Evolutionary conservation across 495 filamentous ascomycete species (phyloP).

Genomic region (Aspergillus conjunctus): DNA sequence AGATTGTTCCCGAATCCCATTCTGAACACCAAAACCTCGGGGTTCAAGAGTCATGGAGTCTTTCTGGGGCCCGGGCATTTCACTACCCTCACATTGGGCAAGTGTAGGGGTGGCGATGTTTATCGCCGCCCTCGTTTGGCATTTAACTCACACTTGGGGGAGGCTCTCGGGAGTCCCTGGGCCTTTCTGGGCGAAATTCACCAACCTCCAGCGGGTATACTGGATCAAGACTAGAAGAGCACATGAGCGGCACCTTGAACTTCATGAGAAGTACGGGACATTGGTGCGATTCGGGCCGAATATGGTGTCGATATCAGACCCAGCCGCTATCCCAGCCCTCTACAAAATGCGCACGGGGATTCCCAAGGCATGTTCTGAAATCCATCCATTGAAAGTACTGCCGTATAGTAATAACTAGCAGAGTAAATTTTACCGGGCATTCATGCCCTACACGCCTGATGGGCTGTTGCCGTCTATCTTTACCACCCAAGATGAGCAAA

Average conservation of each 20-base stretch:
- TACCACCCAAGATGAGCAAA: neutral
- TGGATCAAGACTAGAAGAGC: neutral
- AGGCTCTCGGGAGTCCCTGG: too few species aligned
- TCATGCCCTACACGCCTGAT: neutral
- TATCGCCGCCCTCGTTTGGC: too few species aligned
- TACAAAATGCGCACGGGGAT: neutral
- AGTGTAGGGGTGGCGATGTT: too few species aligned
- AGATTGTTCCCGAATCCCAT: too few species aligned
- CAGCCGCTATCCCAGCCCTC: neutral
- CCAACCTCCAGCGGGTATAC: neutral
- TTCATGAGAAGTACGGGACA: neutral
- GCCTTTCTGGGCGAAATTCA: slow-evolving; percentile 5
- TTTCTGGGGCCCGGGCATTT: too few species aligned
- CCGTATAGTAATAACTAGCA: neutral
- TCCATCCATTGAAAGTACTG: neutral
- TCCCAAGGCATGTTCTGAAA: neutral
- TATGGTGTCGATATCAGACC: neutral
- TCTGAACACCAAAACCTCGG: too few species aligned
- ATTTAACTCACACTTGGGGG: too few species aligned
- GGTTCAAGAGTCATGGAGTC: too few species aligned
- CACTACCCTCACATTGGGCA: too few species aligned
- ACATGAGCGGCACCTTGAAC: neutral
- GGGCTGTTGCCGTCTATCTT: neutral
- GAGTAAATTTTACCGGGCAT: neutral
- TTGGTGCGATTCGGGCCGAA: slow-evolving; percentile 2